These are phyloP conservation scores for Porodaedalea pini DNA, from an alignment of 1,284 basidiomycete species.

Conservation along the genomic window DNA sequence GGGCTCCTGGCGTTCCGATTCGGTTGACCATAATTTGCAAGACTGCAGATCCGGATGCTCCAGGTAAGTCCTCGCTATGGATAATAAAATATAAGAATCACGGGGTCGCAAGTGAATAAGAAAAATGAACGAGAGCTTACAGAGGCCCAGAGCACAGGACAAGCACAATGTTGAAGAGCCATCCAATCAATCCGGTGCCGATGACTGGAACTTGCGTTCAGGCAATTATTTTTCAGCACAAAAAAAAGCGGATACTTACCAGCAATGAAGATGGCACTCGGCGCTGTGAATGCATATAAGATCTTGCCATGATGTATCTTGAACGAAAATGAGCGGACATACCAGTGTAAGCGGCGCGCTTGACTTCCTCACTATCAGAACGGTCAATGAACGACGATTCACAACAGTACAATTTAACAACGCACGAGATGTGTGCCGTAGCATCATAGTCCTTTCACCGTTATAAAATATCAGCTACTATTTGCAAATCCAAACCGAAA, in stretches of 20 bases:
- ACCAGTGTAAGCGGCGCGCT: conserved; percentile 84
- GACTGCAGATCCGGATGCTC: conserved; percentile 65
- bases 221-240: background rate
- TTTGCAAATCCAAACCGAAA: background rate
- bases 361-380: conserved; percentile 73
- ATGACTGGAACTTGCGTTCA: conserved; percentile 45
- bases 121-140: conserved; percentile 32
- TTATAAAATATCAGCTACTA: background rate
- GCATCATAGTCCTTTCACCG: conserved; percentile 67
- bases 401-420: conserved; percentile 15
- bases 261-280: conserved; percentile 82
- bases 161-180: conserved; percentile 80
- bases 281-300: conserved; percentile 37
- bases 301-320: background rate
- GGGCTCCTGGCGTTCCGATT: conserved; percentile 67
- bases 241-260: conserved; percentile 35
- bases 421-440: conserved; percentile 85
- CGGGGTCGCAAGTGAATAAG: background rate
- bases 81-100: background rate
- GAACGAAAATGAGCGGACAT: conserved; percentile 19
- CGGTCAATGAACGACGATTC: background rate
- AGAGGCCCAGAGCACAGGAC: conserved; percentile 79
- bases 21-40: conserved; percentile 73
- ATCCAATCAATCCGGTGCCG: conserved; percentile 80
- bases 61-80: conserved; percentile 56